Base-by-base conservation (phyloP, 768 basidiomycete genomes). In the Russula ochroleuca region DNA sequence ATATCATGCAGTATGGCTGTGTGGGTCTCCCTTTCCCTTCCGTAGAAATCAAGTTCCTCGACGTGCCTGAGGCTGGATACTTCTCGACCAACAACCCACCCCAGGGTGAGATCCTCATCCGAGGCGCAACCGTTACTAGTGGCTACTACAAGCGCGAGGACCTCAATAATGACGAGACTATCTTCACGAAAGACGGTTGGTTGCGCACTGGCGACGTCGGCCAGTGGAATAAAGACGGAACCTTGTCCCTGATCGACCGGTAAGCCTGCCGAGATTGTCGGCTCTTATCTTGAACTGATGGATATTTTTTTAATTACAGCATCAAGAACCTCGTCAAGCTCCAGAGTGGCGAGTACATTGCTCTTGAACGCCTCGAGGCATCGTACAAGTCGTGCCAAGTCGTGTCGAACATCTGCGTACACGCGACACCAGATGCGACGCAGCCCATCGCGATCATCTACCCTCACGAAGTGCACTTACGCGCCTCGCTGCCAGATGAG, bases 141-240 rank as follows among this genome's bases (percentile, higher is more conserved):
- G 95, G 87, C 0, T 99, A 98, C 78, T 98, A 83, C 79, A 96
- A 95, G 77, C 88, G 93, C 0, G 85, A 85, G 17, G 94, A 99
- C 72, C 79, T 98, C 56, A 95, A 97, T 72, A 77, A 80, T 23
- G 96, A 98, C 76, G 82, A 85, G 70, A 78, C 72, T 14, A 85
- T 93, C 71, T 95, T 96, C 74, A 90, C 92, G 3, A 81, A 83
- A 65, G 94, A 96, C 68, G 95, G 94, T 5, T 98, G 93, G 92
- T 76, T 98, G 72, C 82, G 90, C 71, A 98, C 95, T 0, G 96
- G 96, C 11, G 96, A 98, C 73, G 82, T 98, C 40, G 96, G 93
- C 0, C 90, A 91, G 74, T 98, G 93, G 92, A 96, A 97, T 74
- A 68, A 81, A 21, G 92, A 98, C 71, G 96, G 96, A 15, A 96